A percentile compares a stretch with the other conserved stretches of the same genome.
Conservation (phyloP, 2,329 filamentous ascomycete species). For the Fusarium paranaense region DNA sequence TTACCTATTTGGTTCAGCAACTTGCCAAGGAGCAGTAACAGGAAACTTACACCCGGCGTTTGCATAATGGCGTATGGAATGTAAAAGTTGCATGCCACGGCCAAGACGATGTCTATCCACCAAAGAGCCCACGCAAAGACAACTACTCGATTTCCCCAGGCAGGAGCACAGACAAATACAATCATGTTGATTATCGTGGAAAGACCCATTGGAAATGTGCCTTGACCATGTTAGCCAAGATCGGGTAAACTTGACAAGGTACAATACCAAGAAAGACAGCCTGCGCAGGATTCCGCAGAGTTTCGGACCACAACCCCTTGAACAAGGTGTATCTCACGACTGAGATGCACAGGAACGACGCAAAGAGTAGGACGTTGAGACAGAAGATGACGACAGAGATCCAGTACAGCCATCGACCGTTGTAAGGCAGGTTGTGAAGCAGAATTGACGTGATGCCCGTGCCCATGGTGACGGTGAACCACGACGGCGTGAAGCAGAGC, state of each 20-base stretch:
- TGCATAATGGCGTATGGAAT: slow-evolving; percentile 61
- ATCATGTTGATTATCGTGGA: slow-evolving; percentile 72
- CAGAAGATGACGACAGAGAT: slow-evolving; percentile 67
- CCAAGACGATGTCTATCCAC: slow-evolving; percentile 62
- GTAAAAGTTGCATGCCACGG: slow-evolving; percentile 58
- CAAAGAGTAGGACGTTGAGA: slow-evolving; percentile 67
- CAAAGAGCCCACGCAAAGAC: slow-evolving; percentile 64
- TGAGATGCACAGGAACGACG: slow-evolving; percentile 61
- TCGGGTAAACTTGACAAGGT: neutral
- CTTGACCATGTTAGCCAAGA: slow-evolving; percentile 50
- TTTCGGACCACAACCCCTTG: slow-evolving; percentile 69
- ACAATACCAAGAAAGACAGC: slow-evolving; percentile 48
- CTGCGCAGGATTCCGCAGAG: slow-evolving; percentile 72
- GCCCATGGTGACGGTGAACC: slow-evolving; percentile 67
- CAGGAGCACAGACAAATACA: slow-evolving; percentile 65
- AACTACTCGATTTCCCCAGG: slow-evolving; percentile 66
- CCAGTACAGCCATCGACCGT: slow-evolving; percentile 64
- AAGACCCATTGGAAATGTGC: slow-evolving; percentile 72
- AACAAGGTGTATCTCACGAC: slow-evolving; percentile 69
- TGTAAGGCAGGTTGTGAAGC: slow-evolving; percentile 68
- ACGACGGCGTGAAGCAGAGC: slow-evolving; percentile 25
- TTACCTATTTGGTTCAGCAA: slow-evolving; percentile 26
- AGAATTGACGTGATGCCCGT: slow-evolving; percentile 72
- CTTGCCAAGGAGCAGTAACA: slow-evolving; percentile 11
- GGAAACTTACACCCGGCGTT: slow-evolving; percentile 48